Base-by-base conservation (phyloP, 2,329 filamentous ascomycete genomes). In the Epichloe coenophiala region DNA sequence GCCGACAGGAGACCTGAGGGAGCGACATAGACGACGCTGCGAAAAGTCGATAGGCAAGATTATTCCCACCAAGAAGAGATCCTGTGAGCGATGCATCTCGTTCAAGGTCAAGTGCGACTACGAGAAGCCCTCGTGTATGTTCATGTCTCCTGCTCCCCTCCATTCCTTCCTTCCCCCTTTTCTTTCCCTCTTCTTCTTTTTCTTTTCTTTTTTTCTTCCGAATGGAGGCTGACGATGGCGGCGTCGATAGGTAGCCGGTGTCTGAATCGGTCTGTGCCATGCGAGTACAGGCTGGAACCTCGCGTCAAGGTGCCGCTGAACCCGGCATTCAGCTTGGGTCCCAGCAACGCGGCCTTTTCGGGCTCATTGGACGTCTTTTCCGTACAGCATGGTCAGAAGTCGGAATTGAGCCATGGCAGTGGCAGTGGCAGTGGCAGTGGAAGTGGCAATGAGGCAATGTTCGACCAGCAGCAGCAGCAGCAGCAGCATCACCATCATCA, bases 21-120 rank as follows among this genome's bases (percentile, higher is more conserved):
- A 53, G 36, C 48, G 51, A 39, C 51, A 53, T 36, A 44, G 51
- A 37, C 38, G 51, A 38, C 51, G 51, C 6, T 53, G 51, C 21
- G 48, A 53, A 23, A 53, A 53, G 36, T 51, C 51, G 15, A 48
- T 53, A 42, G 51, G 51, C n/a, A 53, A 53, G 31, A 42, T 53
- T 11, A 48, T 53, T 37, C 48, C 51, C 7, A 53, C 51, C 40
- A 53, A 53, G 48, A 53, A 53, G 51, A 46, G 51, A 21, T 53
- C 51, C 3, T 53, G 51, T 31, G 51, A 53, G 51, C 33, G 51
- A n/a, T 53, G 51, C 35, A 53, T 53, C 12, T 53, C 51, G 27
- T 53, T 53, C 45, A 53, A 53, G 37, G 51, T 53, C 23, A 53
- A 53, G 19, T 53, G 51, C 31, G 51, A 50, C 51, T 53, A 48